These are phyloP conservation scores for Tylopilus rubrobrunneus DNA, from an alignment of 768 basidiomycete species.

Conservation along the genomic window DNA sequence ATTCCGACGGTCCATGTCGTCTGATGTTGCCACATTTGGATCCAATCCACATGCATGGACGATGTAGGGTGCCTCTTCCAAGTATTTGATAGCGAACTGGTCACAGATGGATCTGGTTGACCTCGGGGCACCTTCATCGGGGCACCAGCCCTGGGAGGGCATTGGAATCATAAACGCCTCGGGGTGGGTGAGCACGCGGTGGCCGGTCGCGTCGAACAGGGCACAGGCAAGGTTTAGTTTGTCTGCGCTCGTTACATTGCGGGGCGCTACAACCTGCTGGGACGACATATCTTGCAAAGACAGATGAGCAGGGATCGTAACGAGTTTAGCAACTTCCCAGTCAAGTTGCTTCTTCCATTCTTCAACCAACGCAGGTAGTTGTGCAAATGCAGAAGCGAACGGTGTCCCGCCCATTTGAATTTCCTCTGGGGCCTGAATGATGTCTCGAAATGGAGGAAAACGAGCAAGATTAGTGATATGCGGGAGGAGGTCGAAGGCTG, in stretches of 20 bases:
- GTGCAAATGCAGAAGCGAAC: conserved; percentile 1
- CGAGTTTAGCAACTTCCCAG: conserved; percentile 1
- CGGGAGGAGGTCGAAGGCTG: background rate
- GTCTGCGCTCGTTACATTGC: background rate
- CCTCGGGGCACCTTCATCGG: background rate
- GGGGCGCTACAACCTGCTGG: no score
- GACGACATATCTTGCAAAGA: background rate
- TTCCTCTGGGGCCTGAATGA: conserved; percentile 1
- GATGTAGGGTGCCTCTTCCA: background rate
- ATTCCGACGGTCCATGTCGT: conserved; percentile 5
- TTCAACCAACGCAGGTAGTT: background rate
- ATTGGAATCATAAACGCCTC: background rate
- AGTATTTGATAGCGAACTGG: background rate
- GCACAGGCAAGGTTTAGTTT: conserved; percentile 5
- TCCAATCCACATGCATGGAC: conserved; percentile 1
- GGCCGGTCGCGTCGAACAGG: background rate
- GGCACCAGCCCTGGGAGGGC: background rate
- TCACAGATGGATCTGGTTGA: background rate
- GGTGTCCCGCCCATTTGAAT: background rate
- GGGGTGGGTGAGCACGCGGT: background rate
- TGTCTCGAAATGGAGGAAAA: conserved; percentile 2
- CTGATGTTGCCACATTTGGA: background rate
- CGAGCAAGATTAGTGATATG: conserved; percentile 5
- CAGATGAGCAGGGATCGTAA: no score
- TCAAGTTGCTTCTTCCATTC: conserved; percentile 8